Evolutionary conservation across 2,329 filamentous ascomycete genomes (phyloP), one percentile per base, ranked within the genome.

Genomic region (Cytospora chrysosperma): DNA sequence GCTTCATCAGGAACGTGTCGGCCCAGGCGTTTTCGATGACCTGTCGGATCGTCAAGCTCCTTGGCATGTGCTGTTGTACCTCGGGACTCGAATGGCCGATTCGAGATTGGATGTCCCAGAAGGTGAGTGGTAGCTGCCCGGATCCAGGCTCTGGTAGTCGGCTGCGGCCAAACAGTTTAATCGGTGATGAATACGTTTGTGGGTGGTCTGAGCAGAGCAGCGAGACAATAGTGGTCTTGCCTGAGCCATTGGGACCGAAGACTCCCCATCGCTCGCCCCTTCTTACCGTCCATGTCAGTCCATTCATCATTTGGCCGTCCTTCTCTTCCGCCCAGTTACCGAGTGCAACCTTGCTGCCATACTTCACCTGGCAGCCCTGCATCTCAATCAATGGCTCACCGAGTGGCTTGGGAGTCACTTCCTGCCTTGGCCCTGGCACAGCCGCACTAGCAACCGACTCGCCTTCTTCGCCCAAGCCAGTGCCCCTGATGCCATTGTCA

Each of bases 201-300:
- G 95, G 95, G 70, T 99, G 95, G 72, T 99, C 95, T 1, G 94
- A 98, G 65, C 92, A 96, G 64, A 99, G 90, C 7, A 99, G 82
- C 6, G 93, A 95, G 30, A 98, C 85, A 47, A 99, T 83, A 0
- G 95, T 99, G 0, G 95, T 99, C 79, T 99, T 99, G 21, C 95
- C 95, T 0, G 92, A 97, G 15, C 90, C 95, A 70, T 99, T 98
- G 34, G 93, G 90, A 0, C 95, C 95, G 72, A 99, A 95, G 21
- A 98, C 85, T 3, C 91, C 94, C 90, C 93, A 97, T 67, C 93
- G 87, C 73, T 97, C 88, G 27, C 94, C 93, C 58, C 89, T 85
- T 47, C 87, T 85, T 27, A 98, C 88, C 0, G 84, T 91, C 92
- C 95, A 97, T 72, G 89, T 83, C 7, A 98, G 79, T 0, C 94